phyloP scores from a whole-genome alignment of 306 rosid genomes.

The Purshia tridentata region DNA sequence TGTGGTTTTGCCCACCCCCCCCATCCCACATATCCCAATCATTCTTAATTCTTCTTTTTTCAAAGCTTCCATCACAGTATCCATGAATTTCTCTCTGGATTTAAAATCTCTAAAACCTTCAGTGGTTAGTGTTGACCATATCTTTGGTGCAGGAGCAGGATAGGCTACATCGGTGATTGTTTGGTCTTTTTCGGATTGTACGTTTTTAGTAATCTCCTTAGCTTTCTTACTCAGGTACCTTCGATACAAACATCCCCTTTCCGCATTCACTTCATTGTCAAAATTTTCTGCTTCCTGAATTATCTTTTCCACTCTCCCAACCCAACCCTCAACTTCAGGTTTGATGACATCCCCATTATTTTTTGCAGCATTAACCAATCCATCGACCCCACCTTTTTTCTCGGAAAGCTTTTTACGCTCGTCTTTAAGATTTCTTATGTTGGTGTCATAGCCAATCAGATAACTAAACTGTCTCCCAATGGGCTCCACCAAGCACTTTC shows the following conservation, averaged over 20 bases:
- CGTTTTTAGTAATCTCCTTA: too few relatives aligned
- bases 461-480: not conserved
- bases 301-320: too few relatives aligned
- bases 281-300: too few relatives aligned
- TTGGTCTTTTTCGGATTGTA: too few relatives aligned
- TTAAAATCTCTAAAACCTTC: not conserved
- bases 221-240: too few relatives aligned
- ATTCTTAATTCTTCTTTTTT: not conserved
- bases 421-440: not conserved
- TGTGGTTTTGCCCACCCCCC: conserved; percentile 28
- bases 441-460: not conserved
- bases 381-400: not conserved
- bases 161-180: too few relatives aligned
- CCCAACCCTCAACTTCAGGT: too few relatives aligned
- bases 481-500: not conserved
- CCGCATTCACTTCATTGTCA: too few relatives aligned
- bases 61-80: conserved; percentile 9
- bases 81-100: not conserved
- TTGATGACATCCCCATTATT: too few relatives aligned
- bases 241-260: too few relatives aligned
- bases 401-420: not conserved
- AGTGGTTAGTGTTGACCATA: too few relatives aligned
- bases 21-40: conserved; percentile 25
- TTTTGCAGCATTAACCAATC: not conserved
- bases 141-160: too few relatives aligned